phyloP scores from a whole-genome alignment of 1,284 basidiomycete species.

The Ustilago crameri region DNA sequence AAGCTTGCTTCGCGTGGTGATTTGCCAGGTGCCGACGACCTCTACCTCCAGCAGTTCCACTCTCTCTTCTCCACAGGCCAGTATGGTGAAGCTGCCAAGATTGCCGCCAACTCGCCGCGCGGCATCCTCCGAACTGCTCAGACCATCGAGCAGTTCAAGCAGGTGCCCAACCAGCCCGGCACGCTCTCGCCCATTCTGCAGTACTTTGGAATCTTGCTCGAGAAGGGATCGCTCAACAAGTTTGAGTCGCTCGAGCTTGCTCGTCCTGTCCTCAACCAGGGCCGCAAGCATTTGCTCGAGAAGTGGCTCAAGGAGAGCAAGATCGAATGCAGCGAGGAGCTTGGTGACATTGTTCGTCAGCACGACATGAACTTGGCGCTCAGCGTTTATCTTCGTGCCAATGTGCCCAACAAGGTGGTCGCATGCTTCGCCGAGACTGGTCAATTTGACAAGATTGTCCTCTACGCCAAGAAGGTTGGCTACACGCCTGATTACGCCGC shows the following conservation, averaged over 20 bases:
- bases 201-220: conserved; percentile 96
- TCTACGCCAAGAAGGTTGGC: conserved; percentile 97
- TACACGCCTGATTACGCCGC: conserved; percentile 94
- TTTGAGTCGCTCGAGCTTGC: conserved; percentile 95
- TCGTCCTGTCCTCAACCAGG: conserved; percentile 93
- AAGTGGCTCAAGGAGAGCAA: conserved; percentile 99
- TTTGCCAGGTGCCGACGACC: conserved; percentile 95
- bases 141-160: conserved; percentile 98
- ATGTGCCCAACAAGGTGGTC: conserved; percentile 95
- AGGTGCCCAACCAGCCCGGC: conserved; percentile 87
- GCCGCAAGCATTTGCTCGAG: conserved; percentile 95
- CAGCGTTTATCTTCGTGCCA: conserved; percentile 96
- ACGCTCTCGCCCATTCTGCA: conserved; percentile 96
- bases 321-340: conserved; percentile 97
- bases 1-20: conserved; percentile 97
- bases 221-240: conserved; percentile 98
- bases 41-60: conserved; percentile 96
- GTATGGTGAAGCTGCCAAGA: conserved; percentile 95
- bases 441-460: conserved; percentile 96
- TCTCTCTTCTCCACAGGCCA: conserved; percentile 89
- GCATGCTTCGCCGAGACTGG: conserved; percentile 99
- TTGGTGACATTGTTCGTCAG: conserved; percentile 94
- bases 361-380: conserved; percentile 99
- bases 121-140: conserved; percentile 94
- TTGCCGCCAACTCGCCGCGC: conserved; percentile 96